Evolutionary conservation across 2,329 filamentous ascomycete species (phyloP), one percentile per base, ranked within the genome.

Genomic region (Scedosporium dehoogii): DNA sequence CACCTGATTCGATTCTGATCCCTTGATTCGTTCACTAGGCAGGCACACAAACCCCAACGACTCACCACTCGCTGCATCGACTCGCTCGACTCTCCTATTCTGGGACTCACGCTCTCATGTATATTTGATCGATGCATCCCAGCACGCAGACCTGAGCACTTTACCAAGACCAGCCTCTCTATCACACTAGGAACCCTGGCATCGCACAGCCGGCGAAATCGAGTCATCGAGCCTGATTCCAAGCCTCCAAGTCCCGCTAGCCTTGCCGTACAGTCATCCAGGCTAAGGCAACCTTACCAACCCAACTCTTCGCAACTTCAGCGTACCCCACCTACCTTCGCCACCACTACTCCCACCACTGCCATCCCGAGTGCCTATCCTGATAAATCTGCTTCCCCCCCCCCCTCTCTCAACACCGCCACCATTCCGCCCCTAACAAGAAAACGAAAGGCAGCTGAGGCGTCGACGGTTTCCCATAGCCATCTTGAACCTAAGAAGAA

Each of bases 371-470:
- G n/a, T 38, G 12, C 10, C 25, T 18, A 3, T 59, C 44, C 59
- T 51, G 27, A 53, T 33, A 53, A 60, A 60, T 44, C 44, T n/a
- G 16, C 56, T 6, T n/a, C 21, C 56, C 16, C 21, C 18, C 59
- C 48, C 27, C 60, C 27, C 48, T 55, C 44, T 53, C 46, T 42
- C 23, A 23, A 25, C 41, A 68, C 72, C 76, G 76, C 68, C 82
- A 85, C 74, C 71, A 86, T 86, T 85, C 78, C 82, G 76, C 81
- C 82, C 68, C 75, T 73, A 66, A 83, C 81, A 68, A 78, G 81
- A 70, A 86, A 86, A 75, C 80, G 83, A 74, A 85, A 84, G 77
- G 82, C 83, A 76, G 82, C 82, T 82, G 83, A 85, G 83, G 83
- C 81, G 81, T 81, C 79, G 79, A 79, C 79, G 72, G 77, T 76